phyloP scores from a whole-genome alignment of 257 asterid species.

The Solanum tacnaense region DNA sequence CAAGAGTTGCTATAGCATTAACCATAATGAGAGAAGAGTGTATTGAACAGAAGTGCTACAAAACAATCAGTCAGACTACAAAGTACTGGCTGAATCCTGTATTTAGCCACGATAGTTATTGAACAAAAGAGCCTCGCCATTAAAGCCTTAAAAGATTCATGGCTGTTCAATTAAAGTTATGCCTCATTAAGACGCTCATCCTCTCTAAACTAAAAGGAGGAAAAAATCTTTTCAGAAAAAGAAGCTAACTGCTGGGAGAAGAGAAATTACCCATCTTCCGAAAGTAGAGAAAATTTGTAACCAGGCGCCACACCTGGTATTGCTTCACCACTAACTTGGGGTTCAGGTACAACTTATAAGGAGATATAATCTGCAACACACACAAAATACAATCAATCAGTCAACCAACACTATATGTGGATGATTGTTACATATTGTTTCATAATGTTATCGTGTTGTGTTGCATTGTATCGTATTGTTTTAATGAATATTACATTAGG shows the following conservation, averaged over 20 bases:
- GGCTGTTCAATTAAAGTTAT: not conserved
- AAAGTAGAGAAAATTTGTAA: slow-evolving; percentile 86
- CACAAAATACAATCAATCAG: slow-evolving; percentile 8
- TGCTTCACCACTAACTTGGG: slow-evolving; percentile 86
- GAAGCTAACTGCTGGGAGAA: not conserved
- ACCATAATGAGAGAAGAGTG: not conserved
- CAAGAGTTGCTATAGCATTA: not conserved
- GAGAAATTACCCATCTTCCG: slow-evolving; percentile 85
- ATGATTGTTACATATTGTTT: not conserved
- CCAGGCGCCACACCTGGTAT: slow-evolving; percentile 85
- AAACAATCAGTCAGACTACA: not conserved
- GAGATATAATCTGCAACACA: slow-evolving; percentile 86
- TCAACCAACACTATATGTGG: not conserved
- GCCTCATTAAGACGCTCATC: not conserved
- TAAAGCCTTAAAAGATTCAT: not conserved
- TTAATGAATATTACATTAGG: too few relatives aligned
- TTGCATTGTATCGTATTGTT: not conserved
- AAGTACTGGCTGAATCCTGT: not conserved
- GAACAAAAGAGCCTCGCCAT: not conserved
- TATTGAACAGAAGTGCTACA: not conserved
- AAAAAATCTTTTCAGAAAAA: not conserved
- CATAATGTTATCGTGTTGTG: not conserved
- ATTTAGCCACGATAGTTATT: not conserved
- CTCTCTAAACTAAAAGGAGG: not conserved
- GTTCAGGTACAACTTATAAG: slow-evolving; percentile 81